Evolutionary conservation across 202 grass and related monocot species (phyloP).

Genomic region (Digitaria exilis): DNA sequence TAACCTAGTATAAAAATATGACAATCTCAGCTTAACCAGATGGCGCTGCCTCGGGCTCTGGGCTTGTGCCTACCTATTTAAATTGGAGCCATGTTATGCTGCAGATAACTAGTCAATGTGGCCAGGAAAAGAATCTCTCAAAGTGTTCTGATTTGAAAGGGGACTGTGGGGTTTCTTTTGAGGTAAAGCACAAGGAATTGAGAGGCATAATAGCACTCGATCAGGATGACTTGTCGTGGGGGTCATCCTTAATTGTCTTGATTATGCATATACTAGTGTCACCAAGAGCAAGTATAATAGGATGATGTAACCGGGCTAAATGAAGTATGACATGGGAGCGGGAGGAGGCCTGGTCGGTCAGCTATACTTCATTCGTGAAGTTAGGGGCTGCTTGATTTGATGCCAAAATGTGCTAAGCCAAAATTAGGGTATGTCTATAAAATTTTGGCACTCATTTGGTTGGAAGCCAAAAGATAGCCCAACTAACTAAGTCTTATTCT

Average conservation of each 20-base stretch:
- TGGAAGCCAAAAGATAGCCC: too few species aligned
- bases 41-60: constrained; percentile 65
- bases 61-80: constrained; percentile 29
- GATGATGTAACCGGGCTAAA: too few species aligned
- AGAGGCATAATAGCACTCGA: constrained; percentile 9
- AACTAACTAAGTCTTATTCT: too few species aligned
- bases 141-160: constrained; percentile 23
- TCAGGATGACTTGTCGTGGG: constrained; percentile 4
- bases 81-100: constrained; percentile 43
- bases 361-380: too few species aligned
- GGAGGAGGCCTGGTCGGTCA: too few species aligned
- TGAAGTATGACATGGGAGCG: too few species aligned
- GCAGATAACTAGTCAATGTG: constrained; percentile 45
- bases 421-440: too few species aligned
- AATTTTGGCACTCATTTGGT: too few species aligned
- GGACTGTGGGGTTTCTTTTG: constrained; percentile 39
- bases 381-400: too few species aligned
- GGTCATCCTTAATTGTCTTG: background rate
- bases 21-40: constrained; percentile 38
- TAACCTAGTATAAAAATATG: constrained; percentile 29
- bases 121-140: constrained; percentile 43
- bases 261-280: background rate
- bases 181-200: constrained; percentile 37
- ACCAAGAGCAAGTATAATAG: too few species aligned
- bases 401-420: too few species aligned